A percentile compares a stretch with the other conserved stretches of the same genome.
These are phyloP conservation scores for Suhomyces yuchorum DNA, from an alignment of 1,139 yeast genomes.

Conservation along the genomic window DNA sequence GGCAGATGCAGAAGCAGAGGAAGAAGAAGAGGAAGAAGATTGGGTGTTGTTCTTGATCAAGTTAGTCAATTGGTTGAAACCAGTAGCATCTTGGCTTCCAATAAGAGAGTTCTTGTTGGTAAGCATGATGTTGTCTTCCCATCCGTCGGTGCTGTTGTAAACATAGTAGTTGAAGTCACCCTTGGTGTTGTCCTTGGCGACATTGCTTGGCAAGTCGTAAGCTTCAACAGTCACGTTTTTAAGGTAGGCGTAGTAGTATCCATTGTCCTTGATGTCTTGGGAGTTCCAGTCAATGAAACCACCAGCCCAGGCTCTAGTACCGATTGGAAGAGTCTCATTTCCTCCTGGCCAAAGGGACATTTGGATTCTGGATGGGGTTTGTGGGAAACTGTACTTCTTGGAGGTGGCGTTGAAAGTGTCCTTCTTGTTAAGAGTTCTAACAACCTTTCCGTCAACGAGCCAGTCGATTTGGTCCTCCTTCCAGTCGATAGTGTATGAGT, in stretches of 20 bases:
- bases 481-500: conserved; percentile 85
- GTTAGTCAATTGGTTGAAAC: conserved; percentile 58
- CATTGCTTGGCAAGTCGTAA: conserved; percentile 65
- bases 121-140: conserved; percentile 50
- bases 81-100: conserved; percentile 62
- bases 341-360: conserved; percentile 96
- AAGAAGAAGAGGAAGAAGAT: conserved; percentile 11
- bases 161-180: conserved; percentile 50
- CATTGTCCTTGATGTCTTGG: conserved; percentile 67
- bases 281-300: conserved; percentile 85
- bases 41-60: conserved; percentile 10
- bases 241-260: conserved; percentile 73
- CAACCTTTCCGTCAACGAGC: conserved; percentile 69
- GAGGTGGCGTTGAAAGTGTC: conserved; percentile 72
- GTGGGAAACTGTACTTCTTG: conserved; percentile 69
- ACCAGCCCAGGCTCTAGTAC: conserved; percentile 94
- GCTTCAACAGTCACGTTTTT: conserved; percentile 63
- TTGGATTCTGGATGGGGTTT: conserved; percentile 87
- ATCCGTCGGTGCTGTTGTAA: conserved; percentile 53
- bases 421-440: conserved; percentile 65
- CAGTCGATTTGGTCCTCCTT: conserved; percentile 68
- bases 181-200: conserved; percentile 28
- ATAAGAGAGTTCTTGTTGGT: conserved; percentile 63
- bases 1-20: conserved; percentile 10
- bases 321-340: conserved; percentile 57